phyloP scores from a whole-genome alignment of 2,329 filamentous ascomycete genomes.

The Coniella lustricola region DNA sequence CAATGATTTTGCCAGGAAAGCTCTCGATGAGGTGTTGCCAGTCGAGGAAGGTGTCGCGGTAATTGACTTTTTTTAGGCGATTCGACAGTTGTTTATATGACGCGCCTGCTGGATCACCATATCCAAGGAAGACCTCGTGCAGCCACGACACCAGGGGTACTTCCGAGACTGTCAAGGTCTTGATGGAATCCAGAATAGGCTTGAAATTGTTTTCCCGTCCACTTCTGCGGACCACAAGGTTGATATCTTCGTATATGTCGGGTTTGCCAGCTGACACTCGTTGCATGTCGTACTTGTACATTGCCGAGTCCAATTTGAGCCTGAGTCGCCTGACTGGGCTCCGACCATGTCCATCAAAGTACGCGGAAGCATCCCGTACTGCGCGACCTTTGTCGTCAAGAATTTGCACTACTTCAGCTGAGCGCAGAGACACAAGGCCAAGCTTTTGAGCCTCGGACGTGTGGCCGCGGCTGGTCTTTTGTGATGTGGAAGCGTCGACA shows the following conservation, averaged over 20 bases:
- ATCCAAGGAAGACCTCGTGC: slow-evolving; percentile 95
- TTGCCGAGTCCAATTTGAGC: slow-evolving; percentile 70
- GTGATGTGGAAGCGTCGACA: slow-evolving; percentile 55
- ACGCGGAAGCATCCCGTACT: slow-evolving; percentile 55
- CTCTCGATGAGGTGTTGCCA: slow-evolving; percentile 92
- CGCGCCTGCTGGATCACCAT: slow-evolving; percentile 84
- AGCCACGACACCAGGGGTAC: slow-evolving; percentile 85
- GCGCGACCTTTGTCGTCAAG: slow-evolving; percentile 76
- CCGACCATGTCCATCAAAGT: slow-evolving; percentile 56
- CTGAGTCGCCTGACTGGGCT: slow-evolving; percentile 63
- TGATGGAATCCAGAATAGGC: slow-evolving; percentile 85
- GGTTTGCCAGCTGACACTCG: slow-evolving; percentile 57
- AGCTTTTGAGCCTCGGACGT: slow-evolving; percentile 49
- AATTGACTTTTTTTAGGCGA: slow-evolving; percentile 73
- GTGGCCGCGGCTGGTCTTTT: slow-evolving; percentile 46
- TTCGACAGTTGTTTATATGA: slow-evolving; percentile 78
- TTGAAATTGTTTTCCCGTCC: slow-evolving; percentile 97
- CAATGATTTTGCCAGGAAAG: slow-evolving; percentile 78
- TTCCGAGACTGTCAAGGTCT: slow-evolving; percentile 75
- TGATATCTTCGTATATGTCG: slow-evolving; percentile 78
- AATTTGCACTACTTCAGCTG: slow-evolving; percentile 79
- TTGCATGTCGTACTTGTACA: slow-evolving; percentile 72
- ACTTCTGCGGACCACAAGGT: slow-evolving; percentile 74
- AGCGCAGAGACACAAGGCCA: slow-evolving; percentile 64
- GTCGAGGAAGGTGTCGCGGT: slow-evolving; percentile 87